A percentile compares a stretch with the other conserved stretches of the same genome.
Conservation (phyloP, 768 basidiomycete genomes). For the Rhodotorula sphaerocarpa region DNA sequence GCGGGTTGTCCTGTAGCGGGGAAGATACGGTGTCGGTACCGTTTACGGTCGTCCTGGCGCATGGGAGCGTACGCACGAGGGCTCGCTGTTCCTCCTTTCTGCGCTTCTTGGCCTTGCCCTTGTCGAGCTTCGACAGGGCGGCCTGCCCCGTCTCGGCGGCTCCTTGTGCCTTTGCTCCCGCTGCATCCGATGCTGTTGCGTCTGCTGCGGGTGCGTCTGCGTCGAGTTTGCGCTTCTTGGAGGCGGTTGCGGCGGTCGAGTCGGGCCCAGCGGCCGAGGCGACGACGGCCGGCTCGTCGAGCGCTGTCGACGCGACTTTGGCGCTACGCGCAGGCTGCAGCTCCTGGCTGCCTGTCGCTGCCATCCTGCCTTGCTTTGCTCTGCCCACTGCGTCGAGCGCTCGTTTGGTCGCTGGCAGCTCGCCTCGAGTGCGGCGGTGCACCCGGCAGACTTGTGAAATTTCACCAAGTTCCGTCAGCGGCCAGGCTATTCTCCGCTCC, state of each 20-base stretch:
- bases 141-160: not conserved
- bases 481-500: no score
- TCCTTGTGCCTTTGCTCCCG: not conserved
- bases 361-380: no score
- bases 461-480: no score
- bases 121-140: conserved; percentile 24
- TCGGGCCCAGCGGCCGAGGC: not conserved
- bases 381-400: no score
- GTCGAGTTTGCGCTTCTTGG: conserved; percentile 17
- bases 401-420: no score
- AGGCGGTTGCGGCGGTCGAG: no score
- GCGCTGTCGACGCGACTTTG: conserved; percentile 5
- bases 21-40: no score
- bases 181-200: not conserved
- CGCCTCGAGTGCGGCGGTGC: no score
- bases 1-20: conserved; percentile 45
- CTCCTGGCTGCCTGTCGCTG: no score
- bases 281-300: conserved; percentile 5
- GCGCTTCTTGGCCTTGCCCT: conserved; percentile 62
- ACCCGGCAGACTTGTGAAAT: no score
- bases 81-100: conserved; percentile 61
- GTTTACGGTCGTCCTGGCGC: no score
- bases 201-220: not conserved
- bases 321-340: not conserved
- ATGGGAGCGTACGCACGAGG: conserved; percentile 53